A percentile compares a stretch with the other conserved stretches of the same genome.
Evolutionary conservation across 768 basidiomycete species (phyloP).

Genomic region (Naganishia antarctica): DNA sequence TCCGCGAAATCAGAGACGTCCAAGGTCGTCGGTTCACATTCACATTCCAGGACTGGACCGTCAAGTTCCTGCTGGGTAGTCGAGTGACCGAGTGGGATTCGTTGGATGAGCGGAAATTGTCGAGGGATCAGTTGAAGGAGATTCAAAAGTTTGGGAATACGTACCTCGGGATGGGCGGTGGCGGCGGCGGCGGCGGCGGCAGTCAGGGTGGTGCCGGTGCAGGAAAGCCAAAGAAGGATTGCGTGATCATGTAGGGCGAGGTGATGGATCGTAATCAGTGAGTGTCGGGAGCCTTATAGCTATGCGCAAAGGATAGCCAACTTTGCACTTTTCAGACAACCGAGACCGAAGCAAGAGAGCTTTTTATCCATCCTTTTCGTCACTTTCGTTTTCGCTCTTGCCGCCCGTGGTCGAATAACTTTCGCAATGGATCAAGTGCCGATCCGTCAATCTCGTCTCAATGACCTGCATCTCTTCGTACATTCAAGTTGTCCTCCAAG

Average conservation of each 20-base stretch:
- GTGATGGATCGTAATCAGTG: not conserved
- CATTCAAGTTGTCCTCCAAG: no score
- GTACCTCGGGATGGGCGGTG: conserved; percentile 25
- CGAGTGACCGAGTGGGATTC: conserved; percentile 32
- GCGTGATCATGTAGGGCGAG: conserved; percentile 29
- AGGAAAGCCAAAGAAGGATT: conserved; percentile 30
- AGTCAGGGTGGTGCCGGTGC: not conserved
- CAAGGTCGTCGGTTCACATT: conserved; percentile 29
- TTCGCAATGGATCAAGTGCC: no score
- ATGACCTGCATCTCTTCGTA: no score
- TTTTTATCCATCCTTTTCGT: no score
- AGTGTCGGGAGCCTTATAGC: no score
- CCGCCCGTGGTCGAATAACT: no score
- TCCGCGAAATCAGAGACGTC: conserved; percentile 29
- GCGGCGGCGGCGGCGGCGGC: conserved; percentile 20
- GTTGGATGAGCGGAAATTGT: conserved; percentile 31
- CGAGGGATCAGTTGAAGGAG: conserved; percentile 29
- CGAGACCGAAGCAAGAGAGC: no score
- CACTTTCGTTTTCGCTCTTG: no score
- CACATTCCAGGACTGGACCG: conserved; percentile 32
- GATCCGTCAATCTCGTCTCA: no score
- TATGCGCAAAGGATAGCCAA: no score
- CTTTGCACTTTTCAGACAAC: no score
- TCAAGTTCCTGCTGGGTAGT: conserved; percentile 31
- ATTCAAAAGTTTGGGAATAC: conserved; percentile 33